A percentile compares a stretch with the other conserved stretches of the same genome.
Evolutionary conservation across 495 filamentous ascomycete genomes (phyloP).

Genomic region (Talaromyces adpressus): DNA sequence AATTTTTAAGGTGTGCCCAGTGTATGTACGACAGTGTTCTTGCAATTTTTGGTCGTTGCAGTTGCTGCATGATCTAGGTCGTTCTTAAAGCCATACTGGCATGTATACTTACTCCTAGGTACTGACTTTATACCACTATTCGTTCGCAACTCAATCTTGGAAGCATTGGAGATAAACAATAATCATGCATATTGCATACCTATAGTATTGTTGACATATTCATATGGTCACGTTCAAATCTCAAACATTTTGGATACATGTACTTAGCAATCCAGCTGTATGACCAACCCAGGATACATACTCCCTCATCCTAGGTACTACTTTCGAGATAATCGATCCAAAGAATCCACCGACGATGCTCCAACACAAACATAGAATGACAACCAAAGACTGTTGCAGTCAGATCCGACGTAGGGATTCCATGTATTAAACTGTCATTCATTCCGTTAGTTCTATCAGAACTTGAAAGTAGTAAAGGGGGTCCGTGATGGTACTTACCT

Average conservation of each 20-base stretch:
- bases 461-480: no score
- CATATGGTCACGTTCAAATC: no score
- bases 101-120: not conserved
- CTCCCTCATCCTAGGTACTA: not conserved
- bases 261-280: not conserved
- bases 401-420: conserved; percentile 4
- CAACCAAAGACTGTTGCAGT: not conserved
- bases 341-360: not conserved
- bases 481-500: not conserved
- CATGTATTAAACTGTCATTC: not conserved
- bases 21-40: not conserved
- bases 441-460: no score
- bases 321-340: not conserved
- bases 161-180: no score
- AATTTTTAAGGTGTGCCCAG: not conserved
- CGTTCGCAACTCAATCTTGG: no score
- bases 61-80: not conserved
- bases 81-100: not conserved
- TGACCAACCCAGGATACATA: not conserved
- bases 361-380: not conserved
- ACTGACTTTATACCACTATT: no score
- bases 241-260: no score
- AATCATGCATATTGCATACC: no score
- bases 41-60: not conserved
- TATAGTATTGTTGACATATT: not conserved